Evolutionary conservation across 2,329 filamentous ascomycete species (phyloP).

Genomic region (Phaeophleospora eucalypticola): DNA sequence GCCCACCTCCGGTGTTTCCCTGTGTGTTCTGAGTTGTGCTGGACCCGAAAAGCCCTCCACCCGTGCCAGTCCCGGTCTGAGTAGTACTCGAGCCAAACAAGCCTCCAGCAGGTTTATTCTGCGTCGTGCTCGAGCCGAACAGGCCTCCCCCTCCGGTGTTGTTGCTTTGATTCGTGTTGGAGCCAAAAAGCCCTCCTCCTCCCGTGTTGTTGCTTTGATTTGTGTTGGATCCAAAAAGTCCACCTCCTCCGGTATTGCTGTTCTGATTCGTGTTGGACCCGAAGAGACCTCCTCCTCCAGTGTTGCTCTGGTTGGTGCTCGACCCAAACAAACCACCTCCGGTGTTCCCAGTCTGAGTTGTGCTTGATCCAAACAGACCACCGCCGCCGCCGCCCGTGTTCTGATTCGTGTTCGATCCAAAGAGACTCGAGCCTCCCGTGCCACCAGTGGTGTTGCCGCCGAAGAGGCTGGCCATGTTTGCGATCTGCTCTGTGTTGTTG

Average conservation of each 20-base stretch:
- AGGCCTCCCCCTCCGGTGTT: constrained; percentile 32
- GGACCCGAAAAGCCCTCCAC: constrained; percentile 34
- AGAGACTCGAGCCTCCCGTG: not conserved
- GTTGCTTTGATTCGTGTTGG: constrained; percentile 8
- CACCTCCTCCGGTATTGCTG: constrained; percentile 11
- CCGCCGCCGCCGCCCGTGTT: constrained; percentile 1
- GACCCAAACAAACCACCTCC: constrained; percentile 23
- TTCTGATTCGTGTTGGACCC: constrained; percentile 3
- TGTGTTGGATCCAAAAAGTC: too few species aligned
- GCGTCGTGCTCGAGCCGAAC: constrained; percentile 29
- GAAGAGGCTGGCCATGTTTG: constrained; percentile 18
- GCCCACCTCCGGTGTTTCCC: constrained; percentile 1
- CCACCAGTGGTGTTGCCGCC: constrained; percentile 11
- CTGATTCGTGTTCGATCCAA: constrained; percentile 5
- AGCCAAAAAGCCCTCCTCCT: constrained; percentile 12
- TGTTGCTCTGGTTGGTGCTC: constrained; percentile 9
- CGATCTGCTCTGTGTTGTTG: not conserved
- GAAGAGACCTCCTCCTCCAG: constrained; percentile 16
- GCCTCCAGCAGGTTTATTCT: constrained; percentile 20
- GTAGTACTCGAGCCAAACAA: constrained; percentile 21
- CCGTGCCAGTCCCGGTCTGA: constrained; percentile 13
- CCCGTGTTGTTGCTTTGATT: constrained; percentile 7
- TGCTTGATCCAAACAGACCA: constrained; percentile 11
- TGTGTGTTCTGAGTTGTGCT: constrained; percentile 14
- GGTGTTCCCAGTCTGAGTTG: constrained; percentile 17